These are phyloP conservation scores for Globisporangium orthogonon DNA, from an alignment of 352 stramenopile species.

Conservation along the genomic window DNA sequence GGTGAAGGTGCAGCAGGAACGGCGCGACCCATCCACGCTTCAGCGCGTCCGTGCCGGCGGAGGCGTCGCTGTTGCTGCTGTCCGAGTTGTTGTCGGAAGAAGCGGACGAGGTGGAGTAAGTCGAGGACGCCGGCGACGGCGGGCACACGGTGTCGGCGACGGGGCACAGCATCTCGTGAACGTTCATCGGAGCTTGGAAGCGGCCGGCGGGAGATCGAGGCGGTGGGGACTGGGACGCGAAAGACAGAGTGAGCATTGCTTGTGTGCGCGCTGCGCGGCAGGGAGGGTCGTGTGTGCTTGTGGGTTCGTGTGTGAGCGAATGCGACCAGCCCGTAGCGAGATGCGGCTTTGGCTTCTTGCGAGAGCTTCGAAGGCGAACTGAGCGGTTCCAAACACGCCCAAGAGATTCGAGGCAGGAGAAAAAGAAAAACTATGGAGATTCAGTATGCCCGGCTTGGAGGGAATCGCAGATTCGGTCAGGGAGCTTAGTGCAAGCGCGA, in stretches of 20 bases:
- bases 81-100: constrained; percentile 6
- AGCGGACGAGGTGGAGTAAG: neutral
- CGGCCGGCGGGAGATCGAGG: no score
- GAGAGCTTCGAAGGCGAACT: neutral
- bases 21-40: constrained; percentile 78
- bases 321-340: no score
- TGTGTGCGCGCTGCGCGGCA: neutral
- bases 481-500: neutral
- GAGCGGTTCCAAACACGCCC: neutral
- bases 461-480: neutral
- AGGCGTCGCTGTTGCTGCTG: constrained; percentile 16
- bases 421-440: constrained; percentile 57
- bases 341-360: no score
- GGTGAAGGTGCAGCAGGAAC: constrained; percentile 79
- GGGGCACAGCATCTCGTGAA: constrained; percentile 32
- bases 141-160: constrained; percentile 17
- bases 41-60: constrained; percentile 15
- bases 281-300: no score
- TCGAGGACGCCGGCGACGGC: constrained; percentile 29
- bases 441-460: constrained; percentile 10
- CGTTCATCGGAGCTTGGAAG: no score
- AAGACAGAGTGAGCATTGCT: constrained; percentile 9
- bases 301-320: neutral
- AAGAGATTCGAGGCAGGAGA: constrained; percentile 30
- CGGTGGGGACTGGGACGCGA: neutral